A percentile compares a stretch with the other conserved stretches of the same genome.
phyloP scores from a whole-genome alignment of 2,329 filamentous ascomycete species.

The Phyllosticta citribraziliensis region DNA sequence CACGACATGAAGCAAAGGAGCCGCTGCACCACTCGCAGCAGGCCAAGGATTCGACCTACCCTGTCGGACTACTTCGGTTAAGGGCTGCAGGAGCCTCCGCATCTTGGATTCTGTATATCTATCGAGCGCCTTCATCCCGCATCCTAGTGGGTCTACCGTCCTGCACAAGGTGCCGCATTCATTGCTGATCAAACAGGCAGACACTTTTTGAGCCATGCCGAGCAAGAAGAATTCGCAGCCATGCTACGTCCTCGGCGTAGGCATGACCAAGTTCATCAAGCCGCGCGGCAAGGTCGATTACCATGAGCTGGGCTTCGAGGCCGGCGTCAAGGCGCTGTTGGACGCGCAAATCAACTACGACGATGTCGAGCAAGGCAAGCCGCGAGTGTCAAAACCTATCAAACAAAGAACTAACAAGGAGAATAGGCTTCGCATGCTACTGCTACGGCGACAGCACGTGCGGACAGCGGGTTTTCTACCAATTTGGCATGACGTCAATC shows the following conservation, averaged over 20 bases:
- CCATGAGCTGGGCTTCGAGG: constrained; percentile 87
- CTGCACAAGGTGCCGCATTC: no score
- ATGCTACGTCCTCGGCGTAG: constrained; percentile 88
- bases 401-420: background rate
- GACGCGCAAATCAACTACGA: constrained; percentile 90
- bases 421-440: constrained; percentile 70
- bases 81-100: background rate
- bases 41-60: background rate
- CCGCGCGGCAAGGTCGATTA: constrained; percentile 90
- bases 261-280: constrained; percentile 99
- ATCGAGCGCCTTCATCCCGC: background rate
- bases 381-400: background rate
- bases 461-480: constrained; percentile 95
- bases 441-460: constrained; percentile 94
- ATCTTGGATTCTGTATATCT: background rate
- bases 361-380: constrained; percentile 72
- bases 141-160: background rate
- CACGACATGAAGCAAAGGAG: background rate
- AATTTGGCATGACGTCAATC: constrained; percentile 95
- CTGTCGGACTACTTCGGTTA: background rate
- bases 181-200: background rate
- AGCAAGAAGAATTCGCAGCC: constrained; percentile 40
- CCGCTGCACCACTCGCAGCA: background rate
- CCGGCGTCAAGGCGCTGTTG: constrained; percentile 75
- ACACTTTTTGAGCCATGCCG: constrained; percentile 34